Evolutionary conservation across 2,329 filamentous ascomycete species (phyloP), one percentile per base, ranked within the genome.

Genomic region (Fusarium sp.): DNA sequence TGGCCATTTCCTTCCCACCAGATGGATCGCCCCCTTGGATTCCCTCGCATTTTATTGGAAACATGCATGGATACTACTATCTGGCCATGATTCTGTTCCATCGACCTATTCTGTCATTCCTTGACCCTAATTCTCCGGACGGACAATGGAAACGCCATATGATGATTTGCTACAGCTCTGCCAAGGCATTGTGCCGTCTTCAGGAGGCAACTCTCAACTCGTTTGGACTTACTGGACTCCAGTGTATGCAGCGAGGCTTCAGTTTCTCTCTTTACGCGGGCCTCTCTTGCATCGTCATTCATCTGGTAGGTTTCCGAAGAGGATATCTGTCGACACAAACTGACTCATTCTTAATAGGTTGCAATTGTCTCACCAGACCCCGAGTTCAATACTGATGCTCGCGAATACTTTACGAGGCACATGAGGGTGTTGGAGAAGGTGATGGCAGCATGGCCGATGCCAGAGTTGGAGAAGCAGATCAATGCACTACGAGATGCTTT

Each of bases 221-320:
- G 0, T 97, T 92, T 81, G 94, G 95, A 6, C 85, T 98, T 69
- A 89, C 89, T 22, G 96, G 95, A 1, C 86, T 98, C 22, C 88
- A 96, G 76, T 97, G 92, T 83, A 98, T 98, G 96, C 92, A 96
- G 79, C 90, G 96, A 75, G 96, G 96, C 44, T 95, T 97, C 80
- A 98, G 95, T 82, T 98, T 98, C 79, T 94, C 94, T 11, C 94
- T 98, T n/a, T 98, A 98, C 79, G 91, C 92, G 63, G 91, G 98
- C 32, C 85, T 98, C 51, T 96, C 94, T 2, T 98, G 95, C 84
- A 95, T 96, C 30, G 95, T 98, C 83, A 88, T 98, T 62, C 95
- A 98, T 82, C 83, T 98, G 83, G 96, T 98, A 87, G 83, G 94
- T 48, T 32, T 53, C 18, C 36, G 2, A 32, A 51, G 26, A 42